Percentiles rank a stretch among this genome's conserved stretches.
Conservation (phyloP, 495 filamentous ascomycete species). For the Penicillium nucicola region DNA sequence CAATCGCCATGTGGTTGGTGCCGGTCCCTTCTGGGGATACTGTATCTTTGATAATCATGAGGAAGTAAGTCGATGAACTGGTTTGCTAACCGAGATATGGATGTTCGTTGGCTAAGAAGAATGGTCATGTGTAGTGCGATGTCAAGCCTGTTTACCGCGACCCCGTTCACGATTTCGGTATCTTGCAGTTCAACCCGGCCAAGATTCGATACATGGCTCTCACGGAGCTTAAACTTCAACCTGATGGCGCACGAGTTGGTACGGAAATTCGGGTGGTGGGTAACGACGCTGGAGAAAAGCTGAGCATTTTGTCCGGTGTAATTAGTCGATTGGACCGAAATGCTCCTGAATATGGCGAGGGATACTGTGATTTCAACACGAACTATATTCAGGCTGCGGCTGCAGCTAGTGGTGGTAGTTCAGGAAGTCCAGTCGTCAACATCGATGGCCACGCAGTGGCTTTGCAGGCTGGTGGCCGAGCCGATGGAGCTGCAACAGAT, state of each 20-base stretch:
- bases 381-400: conserved; percentile 99
- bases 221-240: conserved; percentile 71
- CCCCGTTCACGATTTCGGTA: conserved; percentile 97
- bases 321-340: conserved; percentile 95
- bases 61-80: conserved; percentile 49
- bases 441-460: conserved; percentile 91
- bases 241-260: conserved; percentile 87
- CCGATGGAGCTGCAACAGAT: conserved; percentile 93
- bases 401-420: conserved; percentile 92
- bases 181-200: conserved; percentile 92
- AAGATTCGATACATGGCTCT: conserved; percentile 96
- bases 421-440: conserved; percentile 95
- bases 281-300: conserved; percentile 98
- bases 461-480: conserved; percentile 88
- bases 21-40: conserved; percentile 96
- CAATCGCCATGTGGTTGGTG: conserved; percentile 91
- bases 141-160: conserved; percentile 98
- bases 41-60: conserved; percentile 98
- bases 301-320: conserved; percentile 95
- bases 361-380: conserved; percentile 99
- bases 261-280: conserved; percentile 94
- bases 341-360: conserved; percentile 96
- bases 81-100: neutral
- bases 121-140: conserved; percentile 62
- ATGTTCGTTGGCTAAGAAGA: neutral